Evolutionary conservation across 768 basidiomycete species (phyloP).

Genomic region (Exsudoporus frostii): DNA sequence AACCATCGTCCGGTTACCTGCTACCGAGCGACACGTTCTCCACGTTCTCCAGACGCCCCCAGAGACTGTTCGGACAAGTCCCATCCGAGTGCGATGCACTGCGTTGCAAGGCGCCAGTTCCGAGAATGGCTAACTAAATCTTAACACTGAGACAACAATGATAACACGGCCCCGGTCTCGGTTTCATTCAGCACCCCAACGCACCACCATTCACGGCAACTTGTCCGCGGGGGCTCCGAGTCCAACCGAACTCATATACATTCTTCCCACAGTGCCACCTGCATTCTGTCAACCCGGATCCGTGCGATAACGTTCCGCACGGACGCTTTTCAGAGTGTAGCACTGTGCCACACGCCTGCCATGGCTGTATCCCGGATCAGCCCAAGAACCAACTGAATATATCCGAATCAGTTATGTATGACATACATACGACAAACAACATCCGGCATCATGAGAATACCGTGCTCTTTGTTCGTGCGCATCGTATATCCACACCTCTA

Average conservation of each 20-base stretch:
- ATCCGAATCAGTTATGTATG: background rate
- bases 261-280: background rate
- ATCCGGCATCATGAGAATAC: background rate
- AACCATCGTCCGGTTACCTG: background rate
- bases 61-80: background rate
- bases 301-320: background rate
- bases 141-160: background rate
- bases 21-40: background rate
- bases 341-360: background rate
- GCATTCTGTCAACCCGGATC: too few relatives aligned
- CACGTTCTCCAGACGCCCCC: slow-evolving; percentile 5
- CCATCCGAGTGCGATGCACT: background rate
- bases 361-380: background rate
- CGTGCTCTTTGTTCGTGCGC: background rate
- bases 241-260: background rate
- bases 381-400: background rate
- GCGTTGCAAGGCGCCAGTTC: slow-evolving; percentile 7
- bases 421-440: background rate
- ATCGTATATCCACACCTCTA: background rate
- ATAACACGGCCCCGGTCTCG: slow-evolving; percentile 1
- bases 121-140: background rate
- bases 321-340: background rate
- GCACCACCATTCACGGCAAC: background rate
- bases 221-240: background rate
- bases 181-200: background rate